Conservation (phyloP, 148 eudicot species). For the Rhododendron ferrugineum region DNA sequence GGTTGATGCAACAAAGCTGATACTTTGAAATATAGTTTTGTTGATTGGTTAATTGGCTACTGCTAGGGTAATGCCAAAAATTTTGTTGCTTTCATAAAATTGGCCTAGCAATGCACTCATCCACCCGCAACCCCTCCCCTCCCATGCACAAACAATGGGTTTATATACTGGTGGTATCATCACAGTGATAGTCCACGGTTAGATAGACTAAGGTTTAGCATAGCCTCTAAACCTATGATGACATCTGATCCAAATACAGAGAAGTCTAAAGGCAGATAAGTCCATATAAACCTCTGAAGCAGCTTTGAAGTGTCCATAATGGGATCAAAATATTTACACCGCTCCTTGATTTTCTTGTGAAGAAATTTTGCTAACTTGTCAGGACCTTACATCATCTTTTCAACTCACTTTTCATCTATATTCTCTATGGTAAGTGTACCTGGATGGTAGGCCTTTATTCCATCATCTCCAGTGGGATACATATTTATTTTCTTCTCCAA, state of each 20-base stretch:
- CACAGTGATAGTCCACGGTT: background rate
- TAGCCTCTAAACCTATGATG: background rate
- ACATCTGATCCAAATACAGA: background rate
- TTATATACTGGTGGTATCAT: background rate
- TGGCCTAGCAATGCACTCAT: background rate
- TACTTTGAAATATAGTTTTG: no score
- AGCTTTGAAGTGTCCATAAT: background rate
- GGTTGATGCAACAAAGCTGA: no score
- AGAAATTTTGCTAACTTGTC: background rate
- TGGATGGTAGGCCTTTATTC: background rate
- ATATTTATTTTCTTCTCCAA: no score
- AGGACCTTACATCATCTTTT: no score
- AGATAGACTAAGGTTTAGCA: background rate
- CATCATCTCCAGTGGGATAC: no score
- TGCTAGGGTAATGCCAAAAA: background rate
- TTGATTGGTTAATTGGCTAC: no score
- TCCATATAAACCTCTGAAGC: background rate
- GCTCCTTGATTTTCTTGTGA: background rate
- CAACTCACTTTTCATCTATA: no score
- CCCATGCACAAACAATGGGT: background rate
- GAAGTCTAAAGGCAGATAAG: background rate
- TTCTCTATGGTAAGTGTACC: background rate
- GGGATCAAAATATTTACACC: background rate
- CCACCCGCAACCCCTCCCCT: background rate
- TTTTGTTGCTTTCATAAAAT: background rate